Evolutionary conservation across 306 rosid species (phyloP).

Genomic region (Nissolia schottii): DNA sequence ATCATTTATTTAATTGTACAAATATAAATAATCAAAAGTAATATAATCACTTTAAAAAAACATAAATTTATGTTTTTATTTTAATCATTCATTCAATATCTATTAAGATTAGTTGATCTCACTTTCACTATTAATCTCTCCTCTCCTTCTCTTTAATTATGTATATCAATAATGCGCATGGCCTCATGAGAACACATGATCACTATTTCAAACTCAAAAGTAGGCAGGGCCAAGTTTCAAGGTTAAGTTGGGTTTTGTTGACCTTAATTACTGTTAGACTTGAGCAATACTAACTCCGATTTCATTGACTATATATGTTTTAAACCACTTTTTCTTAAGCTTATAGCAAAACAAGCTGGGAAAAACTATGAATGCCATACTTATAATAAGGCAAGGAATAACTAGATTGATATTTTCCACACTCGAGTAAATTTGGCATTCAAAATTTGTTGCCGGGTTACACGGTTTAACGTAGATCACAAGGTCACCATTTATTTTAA

Average conservation of each 20-base stretch:
- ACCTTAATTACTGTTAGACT: constrained; percentile 8
- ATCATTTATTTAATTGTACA: no score
- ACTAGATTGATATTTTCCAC: background rate
- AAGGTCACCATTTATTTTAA: background rate
- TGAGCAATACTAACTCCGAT: background rate
- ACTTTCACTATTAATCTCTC: no score
- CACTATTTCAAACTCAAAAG: constrained; percentile 18
- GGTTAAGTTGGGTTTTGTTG: constrained; percentile 25
- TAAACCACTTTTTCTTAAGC: background rate
- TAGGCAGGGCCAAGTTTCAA: constrained; percentile 32
- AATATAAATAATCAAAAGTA: no score
- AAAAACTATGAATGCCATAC: background rate
- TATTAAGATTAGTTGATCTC: no score
- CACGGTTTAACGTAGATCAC: constrained; percentile 21
- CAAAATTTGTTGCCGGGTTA: background rate
- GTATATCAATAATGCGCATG: no score
- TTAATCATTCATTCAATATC: no score
- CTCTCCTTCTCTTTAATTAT: no score
- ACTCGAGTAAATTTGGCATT: background rate
- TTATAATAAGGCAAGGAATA: background rate
- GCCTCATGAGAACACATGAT: background rate
- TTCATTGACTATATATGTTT: background rate
- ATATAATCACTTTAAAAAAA: no score
- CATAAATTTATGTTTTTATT: no score
- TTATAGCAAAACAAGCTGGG: constrained; percentile 2